Conservation (phyloP, 1,284 basidiomycete species). For the Melampsora abietis-canadensis region DNA sequence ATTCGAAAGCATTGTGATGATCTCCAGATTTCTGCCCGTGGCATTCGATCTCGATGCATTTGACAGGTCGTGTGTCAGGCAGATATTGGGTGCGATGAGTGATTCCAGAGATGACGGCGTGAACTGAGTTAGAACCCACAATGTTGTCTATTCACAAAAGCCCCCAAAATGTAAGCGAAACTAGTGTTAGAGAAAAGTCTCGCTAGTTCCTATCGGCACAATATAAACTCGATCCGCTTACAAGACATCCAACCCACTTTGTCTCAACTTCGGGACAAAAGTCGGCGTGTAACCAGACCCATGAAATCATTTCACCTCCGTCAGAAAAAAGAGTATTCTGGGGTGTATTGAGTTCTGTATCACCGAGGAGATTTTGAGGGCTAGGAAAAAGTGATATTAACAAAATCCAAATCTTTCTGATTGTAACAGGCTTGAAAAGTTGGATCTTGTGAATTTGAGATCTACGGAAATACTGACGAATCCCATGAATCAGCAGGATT, state of each 20-base stretch:
- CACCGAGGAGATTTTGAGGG: neutral
- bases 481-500: neutral
- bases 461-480: neutral
- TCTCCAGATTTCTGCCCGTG: neutral
- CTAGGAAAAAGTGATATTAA: neutral
- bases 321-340: neutral
- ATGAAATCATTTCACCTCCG: neutral
- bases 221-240: neutral
- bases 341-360: neutral
- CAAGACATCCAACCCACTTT: neutral
- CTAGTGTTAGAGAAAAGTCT: neutral
- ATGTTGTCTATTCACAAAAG: neutral
- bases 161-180: neutral
- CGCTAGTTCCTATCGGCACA: too few species aligned
- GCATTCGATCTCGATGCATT: neutral
- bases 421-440: neutral
- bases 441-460: neutral
- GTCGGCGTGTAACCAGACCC: neutral
- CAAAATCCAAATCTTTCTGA: slow-evolving; percentile 3
- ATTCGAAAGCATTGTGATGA: neutral
- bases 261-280: neutral
- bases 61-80: neutral
- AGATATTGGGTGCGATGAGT: neutral
- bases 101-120: neutral
- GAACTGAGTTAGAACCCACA: neutral